A percentile compares a stretch with the other conserved stretches of the same genome.
Conservation (phyloP, 2,329 filamentous ascomycete species). For the Myotisia sp. region DNA sequence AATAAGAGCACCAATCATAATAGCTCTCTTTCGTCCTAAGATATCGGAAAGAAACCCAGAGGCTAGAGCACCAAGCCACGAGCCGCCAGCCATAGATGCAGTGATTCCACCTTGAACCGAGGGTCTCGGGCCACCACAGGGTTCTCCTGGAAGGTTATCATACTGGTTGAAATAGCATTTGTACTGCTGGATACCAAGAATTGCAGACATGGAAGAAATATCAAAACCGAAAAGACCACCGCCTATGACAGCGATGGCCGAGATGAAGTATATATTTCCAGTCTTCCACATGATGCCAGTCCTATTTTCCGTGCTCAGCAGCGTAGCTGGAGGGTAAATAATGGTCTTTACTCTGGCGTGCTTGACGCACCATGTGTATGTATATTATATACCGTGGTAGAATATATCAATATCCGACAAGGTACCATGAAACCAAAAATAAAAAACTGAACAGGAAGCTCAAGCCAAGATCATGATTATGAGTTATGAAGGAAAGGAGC, state of each 20-base stretch:
- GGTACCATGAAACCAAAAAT: too few species aligned
- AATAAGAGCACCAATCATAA: slow-evolving; percentile 39
- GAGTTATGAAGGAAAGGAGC: too few species aligned
- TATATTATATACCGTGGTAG: too few species aligned
- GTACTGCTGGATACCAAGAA: slow-evolving; percentile 54
- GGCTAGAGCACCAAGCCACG: slow-evolving; percentile 46
- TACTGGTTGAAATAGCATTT: slow-evolving; percentile 56
- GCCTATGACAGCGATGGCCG: slow-evolving; percentile 46
- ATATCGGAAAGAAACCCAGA: slow-evolving; percentile 25
- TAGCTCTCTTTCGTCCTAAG: slow-evolving; percentile 31
- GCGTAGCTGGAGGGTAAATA: background rate
- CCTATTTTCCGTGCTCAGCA: background rate
- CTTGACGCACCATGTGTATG: too few species aligned
- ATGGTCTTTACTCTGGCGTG: too few species aligned
- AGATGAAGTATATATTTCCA: slow-evolving; percentile 43
- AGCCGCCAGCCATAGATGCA: slow-evolving; percentile 57
- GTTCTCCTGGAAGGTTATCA: slow-evolving; percentile 17
- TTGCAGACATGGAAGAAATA: slow-evolving; percentile 59
- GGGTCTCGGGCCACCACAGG: slow-evolving; percentile 36
- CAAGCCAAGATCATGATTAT: too few species aligned
- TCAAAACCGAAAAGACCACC: slow-evolving; percentile 66
- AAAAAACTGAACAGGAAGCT: too few species aligned
- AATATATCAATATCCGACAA: too few species aligned
- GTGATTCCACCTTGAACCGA: slow-evolving; percentile 46
- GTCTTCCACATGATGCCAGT: slow-evolving; percentile 4